Conservation (phyloP, 1,139 yeast genomes). For the Nakaseomyces nivariensis region DNA sequence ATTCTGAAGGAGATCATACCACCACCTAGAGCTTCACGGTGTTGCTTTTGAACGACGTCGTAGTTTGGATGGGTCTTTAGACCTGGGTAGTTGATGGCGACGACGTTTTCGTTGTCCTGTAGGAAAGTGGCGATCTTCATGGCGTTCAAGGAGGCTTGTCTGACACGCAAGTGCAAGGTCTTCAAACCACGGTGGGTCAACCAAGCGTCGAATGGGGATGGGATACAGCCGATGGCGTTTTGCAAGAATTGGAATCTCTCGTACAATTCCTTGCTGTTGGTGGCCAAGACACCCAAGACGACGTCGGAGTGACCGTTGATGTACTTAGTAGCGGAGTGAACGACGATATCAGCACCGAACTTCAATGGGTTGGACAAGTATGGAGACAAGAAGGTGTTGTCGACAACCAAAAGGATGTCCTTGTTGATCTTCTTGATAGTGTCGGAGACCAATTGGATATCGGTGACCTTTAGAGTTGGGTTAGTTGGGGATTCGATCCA, state of each 20-base stretch:
- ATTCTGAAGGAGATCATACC: conserved; percentile 88
- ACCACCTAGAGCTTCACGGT: conserved; percentile 80
- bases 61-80: conserved; percentile 56
- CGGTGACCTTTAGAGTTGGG: conserved; percentile 74
- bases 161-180: conserved; percentile 73
- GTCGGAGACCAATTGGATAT: conserved; percentile 50
- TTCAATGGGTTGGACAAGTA: conserved; percentile 77
- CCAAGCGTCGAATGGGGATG: conserved; percentile 88
- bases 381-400: conserved; percentile 91
- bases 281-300: conserved; percentile 75
- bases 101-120: conserved; percentile 40
- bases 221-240: conserved; percentile 82
- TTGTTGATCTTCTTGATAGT: conserved; percentile 39
- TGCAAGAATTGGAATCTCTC: conserved; percentile 66
- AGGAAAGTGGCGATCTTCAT: conserved; percentile 63
- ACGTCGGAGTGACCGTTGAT: conserved; percentile 91
- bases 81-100: conserved; percentile 76
- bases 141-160: conserved; percentile 60
- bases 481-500: conserved; percentile 90
- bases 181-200: conserved; percentile 87
- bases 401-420: conserved; percentile 64
- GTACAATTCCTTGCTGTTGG: conserved; percentile 52
- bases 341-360: conserved; percentile 79
- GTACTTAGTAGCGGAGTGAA: conserved; percentile 85
- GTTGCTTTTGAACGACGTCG: conserved; percentile 59